These are phyloP conservation scores for Tetracentron sinense DNA, from an alignment of 164 flowering plant genomes.

Conservation along the genomic window DNA sequence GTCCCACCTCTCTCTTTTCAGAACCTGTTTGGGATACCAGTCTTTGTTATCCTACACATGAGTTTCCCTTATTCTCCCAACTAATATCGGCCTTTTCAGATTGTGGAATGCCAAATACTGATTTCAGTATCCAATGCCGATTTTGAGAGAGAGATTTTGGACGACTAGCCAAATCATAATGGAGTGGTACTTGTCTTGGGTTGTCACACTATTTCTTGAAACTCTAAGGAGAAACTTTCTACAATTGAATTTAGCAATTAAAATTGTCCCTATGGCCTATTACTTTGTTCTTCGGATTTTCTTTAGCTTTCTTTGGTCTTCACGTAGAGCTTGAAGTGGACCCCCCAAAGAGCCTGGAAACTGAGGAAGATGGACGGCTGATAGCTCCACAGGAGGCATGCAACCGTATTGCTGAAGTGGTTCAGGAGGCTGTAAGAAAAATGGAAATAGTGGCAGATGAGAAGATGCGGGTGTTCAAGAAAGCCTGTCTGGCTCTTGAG, in stretches of 20 bases:
- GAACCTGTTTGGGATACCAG: background rate
- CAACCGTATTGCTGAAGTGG: constrained; percentile 84
- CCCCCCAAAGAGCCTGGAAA: constrained; percentile 55
- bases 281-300: background rate
- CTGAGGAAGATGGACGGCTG: constrained; percentile 61
- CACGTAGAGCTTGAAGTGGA: constrained; percentile 73
- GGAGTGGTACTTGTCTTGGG: background rate
- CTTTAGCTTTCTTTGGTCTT: background rate
- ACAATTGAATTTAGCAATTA: background rate
- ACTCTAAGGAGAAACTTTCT: background rate
- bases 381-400: constrained; percentile 96
- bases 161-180: background rate
- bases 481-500: constrained; percentile 72
- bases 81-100: background rate
- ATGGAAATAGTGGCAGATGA: constrained; percentile 98
- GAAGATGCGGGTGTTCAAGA: constrained; percentile 79
- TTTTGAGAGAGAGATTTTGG: background rate
- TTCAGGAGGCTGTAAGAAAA: constrained; percentile 86
- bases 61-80: background rate
- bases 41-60: background rate
- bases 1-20: no score
- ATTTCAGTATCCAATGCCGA: background rate
- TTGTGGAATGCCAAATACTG: background rate
- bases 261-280: background rate
- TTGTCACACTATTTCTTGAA: constrained; percentile 2